These are phyloP conservation scores for Hysterangium stoloniferum DNA, from an alignment of 768 basidiomycete species.

Conservation along the genomic window DNA sequence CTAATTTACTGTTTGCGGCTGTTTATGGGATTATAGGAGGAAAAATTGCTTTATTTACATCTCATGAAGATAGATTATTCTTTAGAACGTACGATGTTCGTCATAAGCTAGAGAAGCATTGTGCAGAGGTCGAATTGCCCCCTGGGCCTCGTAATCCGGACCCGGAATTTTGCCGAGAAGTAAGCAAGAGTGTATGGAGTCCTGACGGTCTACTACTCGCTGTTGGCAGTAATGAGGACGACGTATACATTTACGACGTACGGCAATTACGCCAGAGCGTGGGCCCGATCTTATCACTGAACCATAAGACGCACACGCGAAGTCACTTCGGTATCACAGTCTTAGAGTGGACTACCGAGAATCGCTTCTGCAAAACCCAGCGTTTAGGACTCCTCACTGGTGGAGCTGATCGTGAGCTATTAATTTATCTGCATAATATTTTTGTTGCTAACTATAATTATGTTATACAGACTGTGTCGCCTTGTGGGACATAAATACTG, in stretches of 20 bases:
- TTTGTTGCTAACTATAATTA: slow-evolving; percentile 6
- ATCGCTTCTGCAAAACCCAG: slow-evolving; percentile 34
- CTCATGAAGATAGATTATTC: slow-evolving; percentile 21
- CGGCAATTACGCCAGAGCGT: slow-evolving; percentile 38
- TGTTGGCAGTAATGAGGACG: slow-evolving; percentile 51
- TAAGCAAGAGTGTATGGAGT: slow-evolving; percentile 46
- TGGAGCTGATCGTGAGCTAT: slow-evolving; percentile 51
- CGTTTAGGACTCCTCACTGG: slow-evolving; percentile 50
- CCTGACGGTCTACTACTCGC: slow-evolving; percentile 56
- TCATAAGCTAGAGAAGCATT: slow-evolving; percentile 18
- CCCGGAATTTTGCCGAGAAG: slow-evolving; percentile 27
- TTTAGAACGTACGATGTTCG: slow-evolving; percentile 49
- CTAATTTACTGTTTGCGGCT: background rate
- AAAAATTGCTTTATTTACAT: slow-evolving; percentile 24
- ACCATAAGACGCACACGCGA: slow-evolving; percentile 36
- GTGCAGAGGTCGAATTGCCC: slow-evolving; percentile 23
- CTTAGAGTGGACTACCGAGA: background rate
- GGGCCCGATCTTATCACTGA: slow-evolving; percentile 40
- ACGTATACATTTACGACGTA: slow-evolving; percentile 53
- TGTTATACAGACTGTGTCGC: slow-evolving; percentile 52
- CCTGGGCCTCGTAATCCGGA: slow-evolving; percentile 28
- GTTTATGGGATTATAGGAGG: no score
- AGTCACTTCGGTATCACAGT: slow-evolving; percentile 7
- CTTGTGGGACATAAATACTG: slow-evolving; percentile 52
- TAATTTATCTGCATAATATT: background rate